Percentiles rank a stretch among this genome's conserved stretches.
phyloP scores from a whole-genome alignment of 306 rosid species.

The Cicer bijugum region DNA sequence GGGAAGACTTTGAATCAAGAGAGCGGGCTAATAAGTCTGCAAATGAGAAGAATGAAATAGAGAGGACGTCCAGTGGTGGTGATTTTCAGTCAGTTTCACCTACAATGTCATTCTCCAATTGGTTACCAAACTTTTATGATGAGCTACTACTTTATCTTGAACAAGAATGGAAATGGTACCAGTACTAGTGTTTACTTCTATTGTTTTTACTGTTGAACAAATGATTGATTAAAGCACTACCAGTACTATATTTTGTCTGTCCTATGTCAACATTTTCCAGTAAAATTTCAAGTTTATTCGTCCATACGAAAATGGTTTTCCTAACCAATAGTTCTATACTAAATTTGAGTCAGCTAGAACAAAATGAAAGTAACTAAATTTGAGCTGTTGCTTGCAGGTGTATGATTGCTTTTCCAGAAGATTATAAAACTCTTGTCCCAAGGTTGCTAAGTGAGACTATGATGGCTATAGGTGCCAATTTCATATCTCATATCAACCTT shows the following conservation, averaged over 20 bases:
- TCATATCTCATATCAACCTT: slow-evolving; percentile 82
- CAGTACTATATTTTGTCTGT: neutral
- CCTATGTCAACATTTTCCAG: neutral
- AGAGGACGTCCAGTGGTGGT: slow-evolving; percentile 55
- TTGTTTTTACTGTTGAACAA: slow-evolving; percentile 25
- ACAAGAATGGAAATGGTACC: slow-evolving; percentile 99
- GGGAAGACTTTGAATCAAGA: slow-evolving; percentile 86
- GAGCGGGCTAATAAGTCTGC: slow-evolving; percentile 62
- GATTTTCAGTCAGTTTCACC: slow-evolving; percentile 61
- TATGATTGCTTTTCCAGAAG: slow-evolving; percentile 86
- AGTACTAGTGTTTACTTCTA: slow-evolving; percentile 37
- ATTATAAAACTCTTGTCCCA: slow-evolving; percentile 82
- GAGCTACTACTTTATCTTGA: slow-evolving; percentile 95
- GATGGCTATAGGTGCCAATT: slow-evolving; percentile 78
- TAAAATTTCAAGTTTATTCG: slow-evolving; percentile 30
- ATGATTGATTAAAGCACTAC: slow-evolving; percentile 21
- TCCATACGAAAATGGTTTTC: slow-evolving; percentile 27
- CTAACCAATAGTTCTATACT: slow-evolving; percentile 11
- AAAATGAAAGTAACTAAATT: slow-evolving; percentile 26
- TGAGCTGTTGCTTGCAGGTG: slow-evolving; percentile 69
- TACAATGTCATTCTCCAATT: slow-evolving; percentile 68
- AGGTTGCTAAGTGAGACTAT: slow-evolving; percentile 84
- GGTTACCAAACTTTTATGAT: slow-evolving; percentile 93
- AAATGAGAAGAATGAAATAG: slow-evolving; percentile 66
- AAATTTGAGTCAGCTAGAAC: slow-evolving; percentile 25